Base-by-base conservation (phyloP, 208 protist species). In the Tritrichomonas musculus region DNA sequence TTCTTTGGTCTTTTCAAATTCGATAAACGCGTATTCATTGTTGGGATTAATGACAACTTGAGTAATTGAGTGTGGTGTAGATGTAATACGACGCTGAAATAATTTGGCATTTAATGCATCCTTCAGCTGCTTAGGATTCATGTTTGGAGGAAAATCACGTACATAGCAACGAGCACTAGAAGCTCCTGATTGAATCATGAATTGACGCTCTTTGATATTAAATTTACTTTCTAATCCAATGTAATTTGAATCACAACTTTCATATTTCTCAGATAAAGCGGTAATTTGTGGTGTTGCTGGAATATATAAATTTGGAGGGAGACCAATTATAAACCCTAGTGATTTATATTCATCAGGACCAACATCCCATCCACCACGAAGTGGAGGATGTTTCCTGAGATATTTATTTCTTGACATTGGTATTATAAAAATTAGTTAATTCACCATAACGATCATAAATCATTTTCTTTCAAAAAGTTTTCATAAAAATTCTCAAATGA, bases 261-360 rank as follows among this genome's bases (percentile, higher is more conserved):
- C 77, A 39, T 44, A 88, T 60, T 47, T 53, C 57, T 88, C 47
- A n/a, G 41, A 53, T 22, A 57, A 4, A 27, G 53, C 77, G 1
- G n/a, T 20, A 55, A 88, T 88, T 20, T 25, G 77, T 50, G 33
- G 33, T 88, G 77, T 88, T 57, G 53, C 47, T 14, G 77, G 77
- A 39, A 88, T 39, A 88, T 88, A 88, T 57, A 88, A 41, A 57
- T 60, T 60, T 53, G 77, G 77, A 13, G 77, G 77, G 14, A 88
- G n/a, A 11, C 77, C 77, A 60, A 88, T 57, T 33, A 30, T 88
- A 57, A 88, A 88, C 1, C 77, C 77, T 33, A 88, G 77, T 0
- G 77, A 25, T 57, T 88, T 88, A 39, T 53, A 88, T 39, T 88
- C 77, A 88, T 88, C 77, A 27, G 77, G 77, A 8, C 77, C 77